Base-by-base conservation (phyloP, 2,329 filamentous ascomycete genomes). In the Arthrobotrys iridis region DNA sequence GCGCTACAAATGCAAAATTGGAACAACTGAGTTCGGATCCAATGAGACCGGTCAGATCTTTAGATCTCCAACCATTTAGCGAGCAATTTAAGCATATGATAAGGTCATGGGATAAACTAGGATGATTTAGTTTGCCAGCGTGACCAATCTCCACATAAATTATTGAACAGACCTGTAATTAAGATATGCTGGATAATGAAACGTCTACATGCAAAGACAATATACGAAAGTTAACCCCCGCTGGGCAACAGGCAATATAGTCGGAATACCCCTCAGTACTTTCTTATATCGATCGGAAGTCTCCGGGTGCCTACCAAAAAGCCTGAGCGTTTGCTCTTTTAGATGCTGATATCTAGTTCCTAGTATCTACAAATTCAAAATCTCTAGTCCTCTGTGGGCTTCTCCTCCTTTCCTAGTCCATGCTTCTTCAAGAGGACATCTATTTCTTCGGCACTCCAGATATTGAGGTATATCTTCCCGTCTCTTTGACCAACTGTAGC, bases 381-480 rank as follows among this genome's bases (percentile, higher is more conserved):
- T 40, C 15, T 33, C 41, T 73, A 77, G 81, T 88, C 88, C 78
- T 89, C 89, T 81, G 93, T 89, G 11, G 88, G 83, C 77, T 88
- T 88, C 81, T 94, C 91, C 78, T 89, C 88, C 87, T 97, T 98
- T 76, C 93, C 94, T 82, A 99, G 84, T 79, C 94, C 94, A 81
- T 99, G 93, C 86, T 98, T 93, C 87, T 93, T 96, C 80, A 99
- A 85, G 83, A 99, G 85, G 58, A 91, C 89, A 82, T 93, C 94
- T 81, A 99, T 99, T 86, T 98, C 95, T 78, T 99, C 94, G 46
- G 93, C 94, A 80, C 89, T 91, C 95, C 95, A 99, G 77, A 99
- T 87, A 82, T 96, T 92, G 84, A 99, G 95, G 86, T 98, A 99
- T 83, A 99, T 94, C 86, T 94, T 95, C 81, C 95, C 95, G 78